phyloP scores from a whole-genome alignment of 106 monocot species.

The Allium fistulosum region DNA sequence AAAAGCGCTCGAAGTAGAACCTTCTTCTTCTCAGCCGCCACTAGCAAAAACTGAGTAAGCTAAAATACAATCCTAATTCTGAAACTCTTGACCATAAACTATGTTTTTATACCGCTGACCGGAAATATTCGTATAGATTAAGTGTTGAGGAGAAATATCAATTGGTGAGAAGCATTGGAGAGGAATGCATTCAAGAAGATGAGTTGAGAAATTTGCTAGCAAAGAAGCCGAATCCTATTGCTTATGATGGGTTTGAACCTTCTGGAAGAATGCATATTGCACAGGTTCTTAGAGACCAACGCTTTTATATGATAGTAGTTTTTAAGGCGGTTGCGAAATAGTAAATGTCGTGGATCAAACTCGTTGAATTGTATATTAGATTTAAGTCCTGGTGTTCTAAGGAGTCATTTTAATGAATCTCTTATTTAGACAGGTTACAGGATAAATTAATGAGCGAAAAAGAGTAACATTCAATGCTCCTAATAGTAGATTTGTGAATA shows the following conservation, averaged over 20 bases:
- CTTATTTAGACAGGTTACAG: no score
- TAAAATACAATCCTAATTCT: background rate
- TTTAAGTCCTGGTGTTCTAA: no score
- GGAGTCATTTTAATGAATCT: no score
- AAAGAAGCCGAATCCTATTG: constrained; percentile 73
- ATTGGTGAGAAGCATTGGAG: constrained; percentile 77
- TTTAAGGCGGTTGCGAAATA: no score
- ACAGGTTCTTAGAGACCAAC: constrained; percentile 26
- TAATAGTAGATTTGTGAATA: no score
- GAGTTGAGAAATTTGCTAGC: constrained; percentile 66
- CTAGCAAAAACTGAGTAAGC: background rate
- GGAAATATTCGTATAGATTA: background rate
- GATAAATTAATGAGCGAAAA: no score
- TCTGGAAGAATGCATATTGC: constrained; percentile 98
- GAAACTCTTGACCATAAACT: background rate
- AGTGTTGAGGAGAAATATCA: constrained; percentile 48
- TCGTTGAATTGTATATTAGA: no score
- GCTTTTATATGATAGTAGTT: no score
- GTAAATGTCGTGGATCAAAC: no score
- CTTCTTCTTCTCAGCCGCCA: background rate
- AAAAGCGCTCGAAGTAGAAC: no score
- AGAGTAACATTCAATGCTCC: no score
- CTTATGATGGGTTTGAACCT: constrained; percentile 94
- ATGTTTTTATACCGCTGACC: background rate
- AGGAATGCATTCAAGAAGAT: constrained; percentile 87